phyloP scores from a whole-genome alignment of 2,329 filamentous ascomycete genomes.

The Sclerotinia minor region DNA sequence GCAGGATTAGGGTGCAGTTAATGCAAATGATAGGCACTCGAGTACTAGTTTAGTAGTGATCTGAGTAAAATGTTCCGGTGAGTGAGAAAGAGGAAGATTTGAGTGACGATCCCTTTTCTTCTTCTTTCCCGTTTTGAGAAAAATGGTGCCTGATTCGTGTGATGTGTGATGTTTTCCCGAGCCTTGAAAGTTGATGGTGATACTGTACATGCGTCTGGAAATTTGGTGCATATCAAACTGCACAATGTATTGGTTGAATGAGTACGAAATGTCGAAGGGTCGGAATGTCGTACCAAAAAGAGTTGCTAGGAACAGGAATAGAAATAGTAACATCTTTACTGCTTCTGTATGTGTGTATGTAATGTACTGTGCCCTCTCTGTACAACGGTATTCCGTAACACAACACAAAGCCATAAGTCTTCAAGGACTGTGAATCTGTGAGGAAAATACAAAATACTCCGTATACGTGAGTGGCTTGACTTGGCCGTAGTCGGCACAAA shows the following conservation, averaged over 20 bases:
- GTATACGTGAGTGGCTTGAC: slow-evolving; percentile 1
- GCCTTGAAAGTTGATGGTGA: neutral
- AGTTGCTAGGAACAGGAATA: neutral
- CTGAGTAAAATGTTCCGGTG: neutral
- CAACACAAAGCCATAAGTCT: neutral
- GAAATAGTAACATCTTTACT: neutral
- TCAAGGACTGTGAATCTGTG: too few species aligned
- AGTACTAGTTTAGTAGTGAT: neutral
- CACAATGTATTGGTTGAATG: neutral
- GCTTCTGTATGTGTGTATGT: too few species aligned
- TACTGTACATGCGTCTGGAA: neutral
- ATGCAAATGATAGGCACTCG: neutral
- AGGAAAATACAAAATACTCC: too few species aligned
- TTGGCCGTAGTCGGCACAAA: neutral
- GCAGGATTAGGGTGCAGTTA: neutral
- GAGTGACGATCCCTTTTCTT: neutral
- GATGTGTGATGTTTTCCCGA: neutral
- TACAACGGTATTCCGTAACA: neutral
- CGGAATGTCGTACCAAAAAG: neutral
- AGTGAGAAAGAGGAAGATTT: neutral
- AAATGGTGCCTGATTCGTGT: slow-evolving; percentile 10
- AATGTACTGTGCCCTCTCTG: neutral
- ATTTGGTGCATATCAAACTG: neutral
- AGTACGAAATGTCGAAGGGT: neutral
- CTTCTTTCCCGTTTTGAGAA: too few species aligned